Percentiles rank a stretch among this genome's conserved stretches.
These are phyloP conservation scores for Coemansia sp. DNA, from an alignment of 192 early-diverging fungal species.

Conservation along the genomic window DNA sequence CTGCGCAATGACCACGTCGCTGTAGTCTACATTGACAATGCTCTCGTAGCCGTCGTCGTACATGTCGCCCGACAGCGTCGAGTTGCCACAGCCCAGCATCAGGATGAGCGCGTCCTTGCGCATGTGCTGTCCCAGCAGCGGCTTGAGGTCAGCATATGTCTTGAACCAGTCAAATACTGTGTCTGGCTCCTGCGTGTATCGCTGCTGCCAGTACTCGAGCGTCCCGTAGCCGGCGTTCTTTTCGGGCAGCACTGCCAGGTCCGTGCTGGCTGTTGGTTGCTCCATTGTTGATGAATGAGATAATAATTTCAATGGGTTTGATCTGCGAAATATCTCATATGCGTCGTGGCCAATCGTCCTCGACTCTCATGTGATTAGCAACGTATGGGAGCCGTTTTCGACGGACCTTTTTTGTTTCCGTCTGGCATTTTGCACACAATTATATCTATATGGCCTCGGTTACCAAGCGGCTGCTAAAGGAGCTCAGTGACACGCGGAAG, in stretches of 20 bases:
- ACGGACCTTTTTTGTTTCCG: neutral
- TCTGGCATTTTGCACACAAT: neutral
- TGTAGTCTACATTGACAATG: conserved; percentile 81
- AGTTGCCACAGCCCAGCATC: conserved; percentile 89
- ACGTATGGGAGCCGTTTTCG: neutral
- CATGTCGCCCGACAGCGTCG: conserved; percentile 73
- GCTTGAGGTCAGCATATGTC: conserved; percentile 69
- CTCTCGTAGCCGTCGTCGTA: conserved; percentile 70
- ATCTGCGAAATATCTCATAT: neutral
- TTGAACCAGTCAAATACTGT: conserved; percentile 88
- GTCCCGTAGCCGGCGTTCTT: conserved; percentile 70
- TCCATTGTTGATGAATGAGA: neutral
- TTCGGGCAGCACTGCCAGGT: conserved; percentile 55
- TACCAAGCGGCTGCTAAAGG: conserved; percentile 57
- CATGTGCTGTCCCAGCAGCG: conserved; percentile 57
- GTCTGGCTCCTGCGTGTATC: conserved; percentile 53
- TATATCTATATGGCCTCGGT: conserved; percentile 36
- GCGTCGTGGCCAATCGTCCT: no score
- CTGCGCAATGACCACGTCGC: conserved; percentile 69
- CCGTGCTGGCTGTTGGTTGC: conserved; percentile 25
- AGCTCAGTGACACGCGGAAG: conserved; percentile 53
- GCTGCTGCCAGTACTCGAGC: conserved; percentile 75
- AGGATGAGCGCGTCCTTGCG: conserved; percentile 61
- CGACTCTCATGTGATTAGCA: neutral
- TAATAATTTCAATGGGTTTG: neutral